Evolutionary conservation across 1,139 yeast genomes (phyloP).

Genomic region (Saccharomyces uvarum): DNA sequence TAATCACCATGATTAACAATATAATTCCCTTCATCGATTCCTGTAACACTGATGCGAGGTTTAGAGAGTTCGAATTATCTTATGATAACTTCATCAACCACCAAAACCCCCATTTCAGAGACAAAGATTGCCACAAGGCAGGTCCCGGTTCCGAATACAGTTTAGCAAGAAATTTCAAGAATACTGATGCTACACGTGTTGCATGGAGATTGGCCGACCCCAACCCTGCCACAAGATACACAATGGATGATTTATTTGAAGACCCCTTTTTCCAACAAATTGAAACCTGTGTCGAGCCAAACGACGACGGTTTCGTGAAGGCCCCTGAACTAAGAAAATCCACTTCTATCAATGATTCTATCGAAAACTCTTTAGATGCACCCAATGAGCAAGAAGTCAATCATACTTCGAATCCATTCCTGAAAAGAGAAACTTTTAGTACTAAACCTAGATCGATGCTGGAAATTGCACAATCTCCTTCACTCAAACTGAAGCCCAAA

Average conservation of each 20-base stretch:
- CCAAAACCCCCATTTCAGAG: constrained; percentile 47
- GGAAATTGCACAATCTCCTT: constrained; percentile 24
- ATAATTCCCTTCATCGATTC: constrained; percentile 57
- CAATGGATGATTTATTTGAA: constrained; percentile 44
- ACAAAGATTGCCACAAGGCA: constrained; percentile 36
- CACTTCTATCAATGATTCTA: constrained; percentile 2
- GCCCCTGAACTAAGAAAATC: constrained; percentile 23
- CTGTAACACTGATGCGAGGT: constrained; percentile 43
- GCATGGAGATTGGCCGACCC: constrained; percentile 76
- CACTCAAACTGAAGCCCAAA: background rate
- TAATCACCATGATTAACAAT: constrained; percentile 54
- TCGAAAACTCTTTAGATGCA: background rate
- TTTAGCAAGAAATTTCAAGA: constrained; percentile 54
- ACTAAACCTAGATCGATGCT: constrained; percentile 23
- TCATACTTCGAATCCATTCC: background rate
- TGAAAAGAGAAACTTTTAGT: background rate
- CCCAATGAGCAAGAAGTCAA: background rate
- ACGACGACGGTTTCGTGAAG: constrained; percentile 15
- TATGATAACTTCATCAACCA: constrained; percentile 44
- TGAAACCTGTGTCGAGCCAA: constrained; percentile 46
- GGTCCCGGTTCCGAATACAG: constrained; percentile 67
- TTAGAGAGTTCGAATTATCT: constrained; percentile 49
- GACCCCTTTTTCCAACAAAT: constrained; percentile 59
- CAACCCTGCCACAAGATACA: constrained; percentile 44
- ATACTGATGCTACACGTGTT: constrained; percentile 54